phyloP scores from a whole-genome alignment of 192 early-diverging fungal genomes.

The Borealophlyctis nickersoniae region DNA sequence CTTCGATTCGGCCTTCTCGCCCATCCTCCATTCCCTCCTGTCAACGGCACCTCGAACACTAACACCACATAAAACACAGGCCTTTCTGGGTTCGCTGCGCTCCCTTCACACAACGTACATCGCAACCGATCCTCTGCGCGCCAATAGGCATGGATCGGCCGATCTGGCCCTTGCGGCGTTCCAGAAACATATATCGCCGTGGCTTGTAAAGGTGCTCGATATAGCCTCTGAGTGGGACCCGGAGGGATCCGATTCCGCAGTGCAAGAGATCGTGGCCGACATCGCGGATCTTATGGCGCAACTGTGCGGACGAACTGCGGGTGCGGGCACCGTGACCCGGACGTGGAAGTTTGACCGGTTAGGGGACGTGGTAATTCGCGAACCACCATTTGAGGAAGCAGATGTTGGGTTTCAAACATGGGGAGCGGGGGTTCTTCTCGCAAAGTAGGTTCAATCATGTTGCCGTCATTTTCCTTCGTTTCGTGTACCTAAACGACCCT shows the following conservation, averaged over 20 bases:
- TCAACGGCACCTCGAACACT: no score
- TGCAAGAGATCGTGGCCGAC: not conserved
- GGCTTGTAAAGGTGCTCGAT: not conserved
- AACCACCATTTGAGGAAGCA: slow-evolving; percentile 23
- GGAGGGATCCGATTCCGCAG: not conserved
- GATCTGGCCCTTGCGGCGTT: not conserved
- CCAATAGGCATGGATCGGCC: not conserved
- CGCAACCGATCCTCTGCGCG: not conserved
- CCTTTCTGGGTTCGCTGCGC: no score
- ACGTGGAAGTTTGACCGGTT: slow-evolving; percentile 1
- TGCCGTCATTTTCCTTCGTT: no score
- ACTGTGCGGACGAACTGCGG: not conserved
- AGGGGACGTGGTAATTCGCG: slow-evolving; percentile 5
- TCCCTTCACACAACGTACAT: no score
- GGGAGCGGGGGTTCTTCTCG: slow-evolving; percentile 30
- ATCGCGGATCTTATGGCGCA: not conserved
- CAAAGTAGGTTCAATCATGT: slow-evolving; percentile 14
- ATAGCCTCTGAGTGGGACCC: not conserved
- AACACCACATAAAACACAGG: no score
- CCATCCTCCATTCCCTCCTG: no score
- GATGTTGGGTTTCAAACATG: slow-evolving; percentile 40
- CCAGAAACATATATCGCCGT: not conserved
- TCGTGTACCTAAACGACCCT: no score
- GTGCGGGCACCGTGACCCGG: not conserved
- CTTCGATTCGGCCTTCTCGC: no score